Conservation (phyloP, 768 basidiomycete species). For the Dioszegia hungarica region DNA sequence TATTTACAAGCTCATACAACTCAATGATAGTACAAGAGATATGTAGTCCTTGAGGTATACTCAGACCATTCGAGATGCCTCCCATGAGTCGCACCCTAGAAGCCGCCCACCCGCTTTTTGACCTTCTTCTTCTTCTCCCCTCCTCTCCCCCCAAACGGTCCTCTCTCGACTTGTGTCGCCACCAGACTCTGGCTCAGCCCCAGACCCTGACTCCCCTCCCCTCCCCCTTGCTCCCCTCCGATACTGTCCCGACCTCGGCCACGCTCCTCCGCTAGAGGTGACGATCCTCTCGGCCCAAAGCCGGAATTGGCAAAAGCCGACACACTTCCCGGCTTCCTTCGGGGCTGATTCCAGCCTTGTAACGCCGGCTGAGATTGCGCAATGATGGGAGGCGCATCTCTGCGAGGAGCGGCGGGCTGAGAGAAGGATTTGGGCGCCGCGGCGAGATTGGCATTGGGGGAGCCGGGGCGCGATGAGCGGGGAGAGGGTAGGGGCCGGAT, state of each 20-base stretch:
- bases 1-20: too few species aligned
- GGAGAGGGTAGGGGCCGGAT: conserved; percentile 14
- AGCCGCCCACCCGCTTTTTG: conserved; percentile 40
- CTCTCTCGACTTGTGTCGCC: conserved; percentile 34
- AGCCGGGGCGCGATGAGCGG: background rate
- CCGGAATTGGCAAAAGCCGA: too few species aligned
- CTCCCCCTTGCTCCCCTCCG: background rate
- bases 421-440: too few species aligned
- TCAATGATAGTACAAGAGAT: too few species aligned
- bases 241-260: background rate
- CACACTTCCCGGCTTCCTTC: too few species aligned
- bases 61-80: too few species aligned
- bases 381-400: too few species aligned
- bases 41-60: too few species aligned
- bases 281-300: background rate
- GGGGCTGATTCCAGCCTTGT: too few species aligned
- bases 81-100: conserved; percentile 6
- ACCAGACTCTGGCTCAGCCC: too few species aligned
- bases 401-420: too few species aligned
- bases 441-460: background rate
- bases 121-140: conserved; percentile 22
- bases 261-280: background rate
- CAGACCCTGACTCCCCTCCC: background rate
- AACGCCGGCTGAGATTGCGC: too few species aligned
- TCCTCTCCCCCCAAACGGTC: conserved; percentile 28